Evolutionary conservation across 306 rosid species (phyloP).

Genomic region (Oemleria cerasiformis): DNA sequence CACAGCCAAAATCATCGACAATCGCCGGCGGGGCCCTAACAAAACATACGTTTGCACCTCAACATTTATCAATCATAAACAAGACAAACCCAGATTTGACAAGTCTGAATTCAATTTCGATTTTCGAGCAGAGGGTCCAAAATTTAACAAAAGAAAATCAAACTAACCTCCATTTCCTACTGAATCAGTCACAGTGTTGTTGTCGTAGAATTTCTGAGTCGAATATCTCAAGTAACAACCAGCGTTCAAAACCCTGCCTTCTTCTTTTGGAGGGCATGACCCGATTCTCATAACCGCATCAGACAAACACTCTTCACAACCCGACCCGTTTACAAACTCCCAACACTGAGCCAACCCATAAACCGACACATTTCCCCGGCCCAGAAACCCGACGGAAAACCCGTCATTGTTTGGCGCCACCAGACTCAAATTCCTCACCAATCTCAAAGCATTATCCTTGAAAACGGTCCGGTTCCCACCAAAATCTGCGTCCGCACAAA

Average conservation of each 20-base stretch:
- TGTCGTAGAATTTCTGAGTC: constrained; percentile 41
- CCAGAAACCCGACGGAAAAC: constrained; percentile 41
- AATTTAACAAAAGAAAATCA: neutral
- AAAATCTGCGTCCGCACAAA: constrained; percentile 32
- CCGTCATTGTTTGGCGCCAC: constrained; percentile 46
- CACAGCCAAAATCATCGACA: constrained; percentile 38
- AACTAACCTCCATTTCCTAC: constrained; percentile 34
- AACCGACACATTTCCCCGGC: constrained; percentile 34
- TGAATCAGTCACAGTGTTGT: constrained; percentile 30
- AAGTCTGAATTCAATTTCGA: neutral
- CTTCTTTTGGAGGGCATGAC: constrained; percentile 48
- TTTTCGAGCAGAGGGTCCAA: neutral
- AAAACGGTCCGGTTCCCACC: constrained; percentile 29
- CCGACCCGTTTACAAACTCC: constrained; percentile 41
- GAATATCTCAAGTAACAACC: constrained; percentile 75
- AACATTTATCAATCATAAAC: neutral
- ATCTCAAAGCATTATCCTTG: constrained; percentile 34
- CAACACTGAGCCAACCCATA: constrained; percentile 82
- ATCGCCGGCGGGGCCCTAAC: constrained; percentile 32
- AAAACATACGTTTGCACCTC: neutral
- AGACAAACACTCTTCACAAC: constrained; percentile 45
- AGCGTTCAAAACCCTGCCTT: constrained; percentile 62
- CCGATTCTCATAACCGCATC: constrained; percentile 34
- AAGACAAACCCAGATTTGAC: neutral
- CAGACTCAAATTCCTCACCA: constrained; percentile 50